Base-by-base conservation (phyloP, 768 basidiomycete genomes). In the Pholiota conissans region DNA sequence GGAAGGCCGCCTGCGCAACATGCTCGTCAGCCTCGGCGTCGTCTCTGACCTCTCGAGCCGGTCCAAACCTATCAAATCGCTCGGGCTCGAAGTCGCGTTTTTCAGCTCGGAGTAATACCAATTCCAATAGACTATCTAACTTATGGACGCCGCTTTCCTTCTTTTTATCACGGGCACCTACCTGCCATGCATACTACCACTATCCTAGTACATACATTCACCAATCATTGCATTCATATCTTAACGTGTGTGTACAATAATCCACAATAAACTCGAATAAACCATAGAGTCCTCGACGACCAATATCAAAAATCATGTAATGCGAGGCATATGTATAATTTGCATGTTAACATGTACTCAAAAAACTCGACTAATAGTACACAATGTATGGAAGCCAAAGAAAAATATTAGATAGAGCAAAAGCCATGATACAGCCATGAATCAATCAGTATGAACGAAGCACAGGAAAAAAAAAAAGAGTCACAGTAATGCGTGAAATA, bases 61-160 rank as follows among this genome's bases (percentile, higher is more conserved):
- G 42, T 82, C 88, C 49, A 92, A 89, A 69, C 95, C 95, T 9
- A 93, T 98, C 60, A 88, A 86, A 69, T 87, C 90, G 10, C 81
- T 98, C 39, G 95, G 95, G 4, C 76, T 98, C n/a, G 95, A 98
- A 69, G 77, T 98, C 39, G 92, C 94, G 34, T 97, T 95, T 70
- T 97, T 95, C 67, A 91, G 90, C 71, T 86, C 90, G 22, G 78
- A 73, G 53, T 73, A 66, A 62, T 4, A 14, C n/a, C 28, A 20
- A 11, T 18, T 27, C 7, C 14, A 20, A 11, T 18, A 3, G n/a
- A 2, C 13, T 48, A 6, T 7, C 11, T 28, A 8, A 27, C n/a
- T n/a, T n/a, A 48, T 4, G 30, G 30, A 32, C 7, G 30, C 6
- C 7, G 30, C 6, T 32, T 32, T 32, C 7, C 13, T 10, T 49